These are phyloP conservation scores for Prunus persica DNA, from an alignment of 306 rosid genomes.

Conservation along the genomic window DNA sequence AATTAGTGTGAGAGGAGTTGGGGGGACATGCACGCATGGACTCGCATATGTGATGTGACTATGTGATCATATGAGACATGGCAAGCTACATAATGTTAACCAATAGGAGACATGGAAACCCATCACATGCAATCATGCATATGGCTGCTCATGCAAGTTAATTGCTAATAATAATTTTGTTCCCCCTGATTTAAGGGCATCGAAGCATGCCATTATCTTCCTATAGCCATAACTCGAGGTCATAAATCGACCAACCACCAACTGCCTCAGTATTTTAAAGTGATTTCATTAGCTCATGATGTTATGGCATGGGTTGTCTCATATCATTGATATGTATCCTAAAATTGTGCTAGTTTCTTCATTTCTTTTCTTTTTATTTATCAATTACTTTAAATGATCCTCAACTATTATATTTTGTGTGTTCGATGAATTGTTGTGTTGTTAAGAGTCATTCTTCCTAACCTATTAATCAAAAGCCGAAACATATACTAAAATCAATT, in stretches of 20 bases:
- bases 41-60: neutral
- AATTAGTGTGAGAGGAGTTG: neutral
- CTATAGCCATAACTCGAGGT: neutral
- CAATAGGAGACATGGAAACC: neutral
- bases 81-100: neutral
- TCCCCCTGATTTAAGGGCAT: neutral
- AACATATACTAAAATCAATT: too few species aligned
- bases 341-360: neutral
- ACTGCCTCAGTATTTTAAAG: neutral
- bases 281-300: neutral
- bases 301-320: neutral
- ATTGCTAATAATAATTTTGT: neutral
- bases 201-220: neutral
- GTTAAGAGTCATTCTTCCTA: too few species aligned
- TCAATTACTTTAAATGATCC: too few species aligned
- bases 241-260: neutral
- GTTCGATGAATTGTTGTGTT: too few species aligned
- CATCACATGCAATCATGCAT: slow-evolving; percentile 1
- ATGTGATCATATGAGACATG: neutral
- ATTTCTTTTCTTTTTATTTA: neutral
- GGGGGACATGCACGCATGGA: neutral
- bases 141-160: neutral
- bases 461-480: too few species aligned
- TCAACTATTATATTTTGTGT: too few species aligned
- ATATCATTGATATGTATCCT: neutral